A percentile compares a stretch with the other conserved stretches of the same genome.
These are phyloP conservation scores for Conidiobolus incongruus DNA, from an alignment of 371 early-diverging fungal genomes.

Conservation along the genomic window DNA sequence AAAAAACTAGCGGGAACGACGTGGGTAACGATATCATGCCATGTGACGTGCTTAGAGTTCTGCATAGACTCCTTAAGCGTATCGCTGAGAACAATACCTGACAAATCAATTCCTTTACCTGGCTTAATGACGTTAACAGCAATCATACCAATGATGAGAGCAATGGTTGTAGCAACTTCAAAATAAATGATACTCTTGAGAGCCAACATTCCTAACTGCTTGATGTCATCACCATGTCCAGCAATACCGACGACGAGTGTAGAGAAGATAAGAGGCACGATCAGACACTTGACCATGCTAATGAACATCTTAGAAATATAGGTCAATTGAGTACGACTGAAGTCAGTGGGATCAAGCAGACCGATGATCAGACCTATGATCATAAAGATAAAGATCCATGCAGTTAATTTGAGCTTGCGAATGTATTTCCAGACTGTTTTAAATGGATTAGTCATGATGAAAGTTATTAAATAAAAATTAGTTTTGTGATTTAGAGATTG, in stretches of 20 bases:
- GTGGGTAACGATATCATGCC: constrained; percentile 22
- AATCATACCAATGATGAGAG: constrained; percentile 39
- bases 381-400: constrained; percentile 33
- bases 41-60: constrained; percentile 17
- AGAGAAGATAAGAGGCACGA: constrained; percentile 46
- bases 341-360: constrained; percentile 21
- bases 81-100: constrained; percentile 9
- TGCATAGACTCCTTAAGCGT: constrained; percentile 9
- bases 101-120: constrained; percentile 19
- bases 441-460: constrained; percentile 5
- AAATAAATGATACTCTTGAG: constrained; percentile 41
- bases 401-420: constrained; percentile 19
- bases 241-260: constrained; percentile 48
- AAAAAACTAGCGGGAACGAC: constrained; percentile 33
- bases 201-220: constrained; percentile 33
- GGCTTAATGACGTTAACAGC: constrained; percentile 42
- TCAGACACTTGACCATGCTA: constrained; percentile 42
- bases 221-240: constrained; percentile 49
- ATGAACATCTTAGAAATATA: constrained; percentile 30
- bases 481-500: no score
- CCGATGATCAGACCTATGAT: constrained; percentile 38
- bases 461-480: no score
- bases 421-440: constrained; percentile 12
- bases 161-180: constrained; percentile 39
- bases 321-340: constrained; percentile 15